A percentile compares a stretch with the other conserved stretches of the same genome.
Evolutionary conservation across 73 alveolate genomes (phyloP).

Genomic region (Paramecium sexaurelia): DNA sequence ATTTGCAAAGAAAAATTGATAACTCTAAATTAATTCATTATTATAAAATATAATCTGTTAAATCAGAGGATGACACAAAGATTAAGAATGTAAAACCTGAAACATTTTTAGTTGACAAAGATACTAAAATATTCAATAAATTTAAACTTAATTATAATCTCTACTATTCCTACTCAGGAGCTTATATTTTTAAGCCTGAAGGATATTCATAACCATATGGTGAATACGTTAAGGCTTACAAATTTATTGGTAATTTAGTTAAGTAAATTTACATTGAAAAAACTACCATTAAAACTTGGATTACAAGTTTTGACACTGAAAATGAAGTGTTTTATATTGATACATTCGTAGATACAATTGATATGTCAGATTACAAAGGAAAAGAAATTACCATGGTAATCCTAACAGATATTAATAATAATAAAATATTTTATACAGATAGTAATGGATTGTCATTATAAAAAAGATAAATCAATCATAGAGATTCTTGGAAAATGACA

Average conservation of each 20-base stretch:
- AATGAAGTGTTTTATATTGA: constrained; percentile 47
- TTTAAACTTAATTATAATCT: neutral
- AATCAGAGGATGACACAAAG: neutral
- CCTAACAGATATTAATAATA: constrained; percentile 62
- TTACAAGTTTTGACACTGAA: neutral
- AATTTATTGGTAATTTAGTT: neutral
- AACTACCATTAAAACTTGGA: neutral
- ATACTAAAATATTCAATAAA: neutral
- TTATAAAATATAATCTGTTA: neutral
- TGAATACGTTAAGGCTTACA: neutral
- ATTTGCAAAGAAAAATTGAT: neutral
- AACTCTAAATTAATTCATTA: neutral
- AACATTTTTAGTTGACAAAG: neutral
- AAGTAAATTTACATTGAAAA: neutral
- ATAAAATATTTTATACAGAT: constrained; percentile 82
- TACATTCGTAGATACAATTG: constrained; percentile 55
- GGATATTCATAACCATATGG: neutral
- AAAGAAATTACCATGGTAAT: constrained; percentile 68
- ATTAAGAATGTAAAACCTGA: neutral
- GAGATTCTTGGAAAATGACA: constrained; percentile 81
- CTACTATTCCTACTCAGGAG: neutral
- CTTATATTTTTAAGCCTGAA: constrained; percentile 49
- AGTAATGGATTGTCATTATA: constrained; percentile 84
- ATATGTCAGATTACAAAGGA: constrained; percentile 59
- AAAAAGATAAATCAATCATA: constrained; percentile 80